phyloP scores from a whole-genome alignment of 257 asterid species.

The Euphrasia confusa region DNA sequence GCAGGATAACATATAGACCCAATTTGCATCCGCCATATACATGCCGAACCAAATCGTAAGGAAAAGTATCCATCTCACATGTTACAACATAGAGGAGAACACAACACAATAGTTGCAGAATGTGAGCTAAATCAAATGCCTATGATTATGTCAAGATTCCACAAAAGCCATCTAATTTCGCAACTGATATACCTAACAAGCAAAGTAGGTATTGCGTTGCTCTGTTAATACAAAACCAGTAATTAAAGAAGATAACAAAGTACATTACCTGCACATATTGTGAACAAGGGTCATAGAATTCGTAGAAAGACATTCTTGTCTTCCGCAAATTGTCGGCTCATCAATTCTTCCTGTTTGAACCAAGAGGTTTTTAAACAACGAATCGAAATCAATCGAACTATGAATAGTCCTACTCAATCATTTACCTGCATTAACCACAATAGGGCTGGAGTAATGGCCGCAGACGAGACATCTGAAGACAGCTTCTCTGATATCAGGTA shows the following conservation, averaged over 20 bases:
- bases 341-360: conserved; percentile 64
- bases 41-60: too few relatives aligned
- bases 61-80: too few relatives aligned
- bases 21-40: too few relatives aligned
- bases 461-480: conserved; percentile 94
- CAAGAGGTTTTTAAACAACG: not conserved
- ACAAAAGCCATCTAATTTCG: conserved; percentile 1
- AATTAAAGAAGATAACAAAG: not conserved
- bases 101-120: too few relatives aligned
- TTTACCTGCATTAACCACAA: conserved; percentile 86
- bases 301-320: conserved; percentile 79
- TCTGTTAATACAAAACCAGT: not conserved
- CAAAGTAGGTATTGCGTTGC: not conserved
- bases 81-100: too few relatives aligned
- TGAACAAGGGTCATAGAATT: conserved; percentile 94
- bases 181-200: not conserved
- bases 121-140: not conserved
- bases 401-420: conserved; percentile 8
- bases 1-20: too few relatives aligned
- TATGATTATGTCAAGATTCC: not conserved
- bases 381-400: not conserved
- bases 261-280: conserved; percentile 89
- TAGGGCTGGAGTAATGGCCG: conserved; percentile 86
- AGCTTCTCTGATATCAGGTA: conserved; percentile 96
- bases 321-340: conserved; percentile 76